These are phyloP conservation scores for Ceratocystis eucalypticola DNA, from an alignment of 2,329 filamentous ascomycete species.

Conservation along the genomic window DNA sequence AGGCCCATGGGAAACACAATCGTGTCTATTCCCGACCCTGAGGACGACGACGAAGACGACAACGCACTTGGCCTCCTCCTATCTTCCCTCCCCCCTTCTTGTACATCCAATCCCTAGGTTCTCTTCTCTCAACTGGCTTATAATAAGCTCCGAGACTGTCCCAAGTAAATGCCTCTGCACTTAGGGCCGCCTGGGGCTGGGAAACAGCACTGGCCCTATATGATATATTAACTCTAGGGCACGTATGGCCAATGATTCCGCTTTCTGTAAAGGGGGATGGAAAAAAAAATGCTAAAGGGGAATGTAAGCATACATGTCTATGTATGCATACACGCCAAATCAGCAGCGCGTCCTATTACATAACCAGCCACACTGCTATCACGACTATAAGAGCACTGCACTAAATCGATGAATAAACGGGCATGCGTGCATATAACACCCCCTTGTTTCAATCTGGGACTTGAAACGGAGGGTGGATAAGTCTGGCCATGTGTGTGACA, in stretches of 20 bases:
- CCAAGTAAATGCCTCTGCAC: background rate
- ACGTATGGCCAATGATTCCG: background rate
- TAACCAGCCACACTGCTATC: background rate
- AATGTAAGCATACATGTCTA: too few relatives aligned
- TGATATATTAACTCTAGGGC: background rate
- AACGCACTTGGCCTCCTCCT: background rate
- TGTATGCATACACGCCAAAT: too few relatives aligned
- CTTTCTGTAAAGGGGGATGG: background rate
- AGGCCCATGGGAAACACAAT: background rate
- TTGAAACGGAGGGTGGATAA: background rate
- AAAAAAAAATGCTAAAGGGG: background rate
- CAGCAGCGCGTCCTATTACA: too few relatives aligned
- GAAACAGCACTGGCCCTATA: background rate
- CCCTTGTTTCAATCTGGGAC: background rate
- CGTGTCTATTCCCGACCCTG: background rate
- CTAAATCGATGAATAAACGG: background rate
- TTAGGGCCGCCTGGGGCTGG: background rate
- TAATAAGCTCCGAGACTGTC: background rate
- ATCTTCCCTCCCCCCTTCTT: background rate
- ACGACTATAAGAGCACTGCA: background rate
- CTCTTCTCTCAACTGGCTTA: background rate
- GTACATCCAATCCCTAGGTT: background rate
- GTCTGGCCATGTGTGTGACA: background rate
- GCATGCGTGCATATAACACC: background rate
- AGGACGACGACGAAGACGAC: background rate